These are phyloP conservation scores for Penicillium parvum DNA, from an alignment of 495 filamentous ascomycete genomes.

Conservation along the genomic window DNA sequence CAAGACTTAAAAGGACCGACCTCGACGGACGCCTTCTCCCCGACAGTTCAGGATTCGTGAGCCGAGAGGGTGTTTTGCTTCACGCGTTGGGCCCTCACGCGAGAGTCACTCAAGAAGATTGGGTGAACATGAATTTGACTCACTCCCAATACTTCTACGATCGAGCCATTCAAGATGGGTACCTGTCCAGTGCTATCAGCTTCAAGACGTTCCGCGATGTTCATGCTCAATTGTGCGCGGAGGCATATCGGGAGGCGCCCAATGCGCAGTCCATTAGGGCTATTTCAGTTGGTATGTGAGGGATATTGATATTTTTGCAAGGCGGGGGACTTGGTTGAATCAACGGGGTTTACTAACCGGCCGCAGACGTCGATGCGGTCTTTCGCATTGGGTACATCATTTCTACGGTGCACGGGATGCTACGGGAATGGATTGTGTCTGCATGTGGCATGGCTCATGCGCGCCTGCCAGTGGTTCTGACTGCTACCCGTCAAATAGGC, in stretches of 20 bases:
- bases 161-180: neutral
- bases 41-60: neutral
- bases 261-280: constrained; percentile 10
- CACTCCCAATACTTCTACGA: constrained; percentile 1
- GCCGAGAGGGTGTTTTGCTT: neutral
- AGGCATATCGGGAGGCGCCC: neutral
- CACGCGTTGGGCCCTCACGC: no score
- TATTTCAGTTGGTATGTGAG: constrained; percentile 27
- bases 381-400: constrained; percentile 23
- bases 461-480: constrained; percentile 5
- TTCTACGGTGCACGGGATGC: neutral
- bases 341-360: neutral
- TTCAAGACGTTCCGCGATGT: constrained; percentile 16
- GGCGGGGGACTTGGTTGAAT: neutral
- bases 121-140: neutral
- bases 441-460: constrained; percentile 28
- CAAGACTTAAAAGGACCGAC: neutral
- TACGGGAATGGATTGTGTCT: constrained; percentile 22
- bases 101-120: no score
- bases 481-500: constrained; percentile 8
- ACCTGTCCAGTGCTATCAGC: constrained; percentile 11
- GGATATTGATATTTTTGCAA: no score
- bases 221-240: constrained; percentile 13
- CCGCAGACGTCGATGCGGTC: constrained; percentile 26
- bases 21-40: neutral